These are phyloP conservation scores for Alternaria consortialis DNA, from an alignment of 2,329 filamentous ascomycete genomes.

Conservation along the genomic window DNA sequence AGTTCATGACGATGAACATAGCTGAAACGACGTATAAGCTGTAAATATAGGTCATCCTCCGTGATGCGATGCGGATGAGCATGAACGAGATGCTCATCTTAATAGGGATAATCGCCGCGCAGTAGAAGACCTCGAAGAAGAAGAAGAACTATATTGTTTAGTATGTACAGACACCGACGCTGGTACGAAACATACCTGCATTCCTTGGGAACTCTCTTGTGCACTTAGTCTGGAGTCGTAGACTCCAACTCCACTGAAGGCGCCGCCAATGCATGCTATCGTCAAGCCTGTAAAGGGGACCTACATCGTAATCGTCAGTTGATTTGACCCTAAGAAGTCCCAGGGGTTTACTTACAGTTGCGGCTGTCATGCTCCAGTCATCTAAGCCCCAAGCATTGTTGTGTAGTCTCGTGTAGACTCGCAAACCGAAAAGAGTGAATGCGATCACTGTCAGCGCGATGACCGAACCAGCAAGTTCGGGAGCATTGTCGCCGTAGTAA, in stretches of 20 bases:
- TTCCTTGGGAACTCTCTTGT: slow-evolving; percentile 9
- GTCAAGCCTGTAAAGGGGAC: slow-evolving; percentile 16
- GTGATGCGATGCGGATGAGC: slow-evolving; percentile 16
- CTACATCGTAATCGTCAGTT: neutral
- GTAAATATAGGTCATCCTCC: slow-evolving; percentile 9
- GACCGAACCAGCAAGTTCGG: slow-evolving; percentile 11
- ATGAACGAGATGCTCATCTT: slow-evolving; percentile 20
- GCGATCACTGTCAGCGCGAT: slow-evolving; percentile 12
- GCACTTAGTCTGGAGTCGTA: slow-evolving; percentile 3
- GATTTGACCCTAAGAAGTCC: neutral
- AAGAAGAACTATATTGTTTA: slow-evolving; percentile 13
- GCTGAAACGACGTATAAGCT: slow-evolving; percentile 12
- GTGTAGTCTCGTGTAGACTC: slow-evolving; percentile 16
- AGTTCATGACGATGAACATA: slow-evolving; percentile 17
- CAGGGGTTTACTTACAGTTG: slow-evolving; percentile 1
- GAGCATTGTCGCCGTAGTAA: slow-evolving; percentile 16
- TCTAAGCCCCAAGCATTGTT: slow-evolving; percentile 17
- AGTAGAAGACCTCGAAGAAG: slow-evolving; percentile 17
- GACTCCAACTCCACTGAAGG: slow-evolving; percentile 15
- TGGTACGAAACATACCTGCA: slow-evolving; percentile 9
- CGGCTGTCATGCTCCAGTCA: slow-evolving; percentile 17
- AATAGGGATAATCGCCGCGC: slow-evolving; percentile 15
- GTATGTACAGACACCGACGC: neutral
- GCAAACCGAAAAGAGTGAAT: slow-evolving; percentile 10
- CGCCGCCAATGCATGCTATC: slow-evolving; percentile 15